Conservation (phyloP, 2,329 filamentous ascomycete genomes). For the Bipolaris victoriae region DNA sequence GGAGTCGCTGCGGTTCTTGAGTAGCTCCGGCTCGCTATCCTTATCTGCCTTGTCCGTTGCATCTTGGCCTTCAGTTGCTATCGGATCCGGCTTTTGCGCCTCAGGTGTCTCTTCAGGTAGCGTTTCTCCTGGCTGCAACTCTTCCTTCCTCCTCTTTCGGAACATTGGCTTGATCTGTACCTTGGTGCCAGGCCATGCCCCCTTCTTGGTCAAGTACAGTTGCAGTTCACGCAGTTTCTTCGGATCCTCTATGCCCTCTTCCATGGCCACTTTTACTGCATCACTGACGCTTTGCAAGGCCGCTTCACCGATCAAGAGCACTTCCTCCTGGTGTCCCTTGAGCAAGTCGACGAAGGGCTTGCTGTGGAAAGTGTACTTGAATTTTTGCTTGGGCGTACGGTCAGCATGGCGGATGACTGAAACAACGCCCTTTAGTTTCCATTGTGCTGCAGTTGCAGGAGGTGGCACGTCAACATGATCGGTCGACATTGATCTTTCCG, state of each 20-base stretch:
- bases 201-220: slow-evolving; percentile 90
- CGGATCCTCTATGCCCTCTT: slow-evolving; percentile 80
- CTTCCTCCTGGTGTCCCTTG: slow-evolving; percentile 95
- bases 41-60: slow-evolving; percentile 21
- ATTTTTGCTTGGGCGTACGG: slow-evolving; percentile 97
- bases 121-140: slow-evolving; percentile 50
- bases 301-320: slow-evolving; percentile 88
- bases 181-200: slow-evolving; percentile 92
- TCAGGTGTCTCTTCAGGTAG: slow-evolving; percentile 41
- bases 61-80: slow-evolving; percentile 31
- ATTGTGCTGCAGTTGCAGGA: slow-evolving; percentile 80
- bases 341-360: slow-evolving; percentile 94
- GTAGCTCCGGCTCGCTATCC: slow-evolving; percentile 24
- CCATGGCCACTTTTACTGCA: slow-evolving; percentile 81
- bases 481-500: slow-evolving; percentile 39
- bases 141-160: slow-evolving; percentile 78
- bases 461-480: slow-evolving; percentile 51
- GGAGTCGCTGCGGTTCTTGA: slow-evolving; percentile 69
- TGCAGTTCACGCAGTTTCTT: slow-evolving; percentile 85
- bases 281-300: slow-evolving; percentile 87
- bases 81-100: slow-evolving; percentile 24
- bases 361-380: slow-evolving; percentile 98
- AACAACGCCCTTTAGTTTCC: slow-evolving; percentile 98
- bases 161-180: slow-evolving; percentile 99
- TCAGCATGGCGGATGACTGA: slow-evolving; percentile 96